Conservation (phyloP, 495 filamentous ascomycete species). For the Penicillium verhagenii region DNA sequence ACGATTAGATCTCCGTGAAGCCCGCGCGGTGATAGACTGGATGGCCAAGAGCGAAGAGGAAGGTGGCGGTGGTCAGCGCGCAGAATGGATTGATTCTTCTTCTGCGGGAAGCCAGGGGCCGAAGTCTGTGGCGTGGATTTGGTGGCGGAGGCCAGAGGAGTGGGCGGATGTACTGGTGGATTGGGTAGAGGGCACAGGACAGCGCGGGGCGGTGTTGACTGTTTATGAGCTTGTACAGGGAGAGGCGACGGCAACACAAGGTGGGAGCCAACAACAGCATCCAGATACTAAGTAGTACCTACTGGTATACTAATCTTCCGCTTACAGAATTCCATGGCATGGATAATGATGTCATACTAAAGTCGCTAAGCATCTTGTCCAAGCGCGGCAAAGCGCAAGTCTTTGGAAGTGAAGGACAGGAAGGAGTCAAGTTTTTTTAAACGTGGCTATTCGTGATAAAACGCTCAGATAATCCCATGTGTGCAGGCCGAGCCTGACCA, state of each 20-base stretch:
- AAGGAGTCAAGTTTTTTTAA: constrained; percentile 96
- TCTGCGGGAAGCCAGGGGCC: constrained; percentile 13
- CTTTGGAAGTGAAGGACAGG: constrained; percentile 80
- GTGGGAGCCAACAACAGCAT: constrained; percentile 31
- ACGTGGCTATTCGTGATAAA: constrained; percentile 26
- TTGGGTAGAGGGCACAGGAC: constrained; percentile 72
- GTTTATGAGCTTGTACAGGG: constrained; percentile 73
- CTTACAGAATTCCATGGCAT: constrained; percentile 80
- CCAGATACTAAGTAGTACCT: too few species aligned
- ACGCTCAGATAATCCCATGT: constrained; percentile 16
- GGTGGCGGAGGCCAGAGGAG: constrained; percentile 69
- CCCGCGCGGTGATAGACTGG: constrained; percentile 66
- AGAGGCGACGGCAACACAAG: constrained; percentile 59
- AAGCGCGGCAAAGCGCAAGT: constrained; percentile 91
- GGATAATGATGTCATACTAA: constrained; percentile 74
- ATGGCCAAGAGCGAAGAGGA: constrained; percentile 65
- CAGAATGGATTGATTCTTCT: constrained; percentile 62
- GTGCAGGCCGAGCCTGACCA: constrained; percentile 6
- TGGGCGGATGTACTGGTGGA: constrained; percentile 64
- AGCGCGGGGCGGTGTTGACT: constrained; percentile 71
- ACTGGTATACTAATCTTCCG: constrained; percentile 14
- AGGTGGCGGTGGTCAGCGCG: constrained; percentile 54
- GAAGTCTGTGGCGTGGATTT: constrained; percentile 58
- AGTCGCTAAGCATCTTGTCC: constrained; percentile 73
- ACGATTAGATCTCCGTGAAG: constrained; percentile 59